A percentile compares a stretch with the other conserved stretches of the same genome.
These are phyloP conservation scores for Syncephalastrum contaminatum DNA, from an alignment of 371 early-diverging fungal genomes.

Conservation along the genomic window DNA sequence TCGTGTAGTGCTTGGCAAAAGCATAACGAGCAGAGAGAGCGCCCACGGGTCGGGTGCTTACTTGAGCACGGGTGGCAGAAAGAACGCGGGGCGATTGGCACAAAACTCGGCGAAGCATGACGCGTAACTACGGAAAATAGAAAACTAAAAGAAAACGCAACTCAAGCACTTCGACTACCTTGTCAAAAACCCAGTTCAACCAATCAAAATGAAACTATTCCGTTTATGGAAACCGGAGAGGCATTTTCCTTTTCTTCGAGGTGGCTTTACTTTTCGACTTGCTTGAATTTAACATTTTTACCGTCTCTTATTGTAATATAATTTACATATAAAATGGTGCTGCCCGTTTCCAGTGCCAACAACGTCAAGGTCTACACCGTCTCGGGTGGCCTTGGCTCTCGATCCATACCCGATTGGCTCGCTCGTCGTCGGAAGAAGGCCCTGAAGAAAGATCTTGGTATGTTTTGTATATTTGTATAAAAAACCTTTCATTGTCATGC, in stretches of 20 bases:
- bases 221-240: no score
- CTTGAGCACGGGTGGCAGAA: not conserved
- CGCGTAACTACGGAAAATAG: no score
- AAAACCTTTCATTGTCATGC: not conserved
- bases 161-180: no score
- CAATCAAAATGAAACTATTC: no score
- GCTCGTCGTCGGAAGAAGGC: slow-evolving; percentile 80
- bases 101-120: no score
- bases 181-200: no score
- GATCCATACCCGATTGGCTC: slow-evolving; percentile 95
- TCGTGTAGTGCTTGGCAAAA: not conserved
- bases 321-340: slow-evolving; percentile 51
- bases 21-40: slow-evolving; percentile 7
- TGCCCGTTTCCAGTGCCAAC: slow-evolving; percentile 79
- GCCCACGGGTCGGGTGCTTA: not conserved
- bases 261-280: no score
- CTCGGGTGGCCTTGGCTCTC: slow-evolving; percentile 76
- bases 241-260: no score
- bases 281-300: no score
- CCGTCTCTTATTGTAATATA: no score
- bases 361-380: slow-evolving; percentile 93
- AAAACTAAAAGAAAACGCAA: no score
- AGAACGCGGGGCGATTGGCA: slow-evolving; percentile 3
- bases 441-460: slow-evolving; percentile 89
- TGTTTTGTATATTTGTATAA: not conserved